Percentiles rank a stretch among this genome's conserved stretches.
These are phyloP conservation scores for Leccinum subgranulosum DNA, from an alignment of 768 basidiomycete genomes.

Conservation along the genomic window DNA sequence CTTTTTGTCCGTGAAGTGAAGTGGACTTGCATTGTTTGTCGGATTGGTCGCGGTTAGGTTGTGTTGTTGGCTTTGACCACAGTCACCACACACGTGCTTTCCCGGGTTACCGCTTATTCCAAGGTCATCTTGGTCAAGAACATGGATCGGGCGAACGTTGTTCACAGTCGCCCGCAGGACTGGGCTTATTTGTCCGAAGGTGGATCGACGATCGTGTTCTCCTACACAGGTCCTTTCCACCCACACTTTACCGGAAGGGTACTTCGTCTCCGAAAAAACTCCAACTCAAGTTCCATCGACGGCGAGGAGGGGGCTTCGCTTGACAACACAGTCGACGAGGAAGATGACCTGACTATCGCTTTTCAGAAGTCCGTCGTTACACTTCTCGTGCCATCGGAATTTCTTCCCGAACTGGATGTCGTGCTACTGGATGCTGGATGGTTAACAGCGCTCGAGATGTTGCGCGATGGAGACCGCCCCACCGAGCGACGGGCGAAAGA, in stretches of 20 bases:
- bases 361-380: slow-evolving; percentile 68
- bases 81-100: no score
- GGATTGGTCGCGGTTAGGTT: neutral
- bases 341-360: slow-evolving; percentile 40
- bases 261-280: slow-evolving; percentile 71
- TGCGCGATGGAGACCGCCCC: slow-evolving; percentile 54
- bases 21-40: slow-evolving; percentile 20
- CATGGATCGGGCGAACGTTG: slow-evolving; percentile 18
- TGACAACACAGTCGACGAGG: slow-evolving; percentile 28
- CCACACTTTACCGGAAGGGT: slow-evolving; percentile 59
- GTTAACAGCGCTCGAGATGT: slow-evolving; percentile 50
- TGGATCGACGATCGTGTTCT: slow-evolving; percentile 87
- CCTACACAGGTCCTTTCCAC: slow-evolving; percentile 60
- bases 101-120: no score
- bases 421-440: slow-evolving; percentile 50
- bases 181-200: slow-evolving; percentile 93
- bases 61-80: neutral
- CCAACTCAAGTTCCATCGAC: slow-evolving; percentile 21
- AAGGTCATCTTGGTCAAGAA: neutral
- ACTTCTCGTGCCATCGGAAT: slow-evolving; percentile 55
- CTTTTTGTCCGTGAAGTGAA: neutral
- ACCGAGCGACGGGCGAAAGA: slow-evolving; percentile 51
- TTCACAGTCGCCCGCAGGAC: slow-evolving; percentile 38
- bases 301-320: neutral
- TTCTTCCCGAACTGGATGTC: slow-evolving; percentile 56